Percentiles rank a stretch among this genome's conserved stretches.
Evolutionary conservation across 1,284 basidiomycete genomes (phyloP).

Genomic region (Tylopilus orsonianus): DNA sequence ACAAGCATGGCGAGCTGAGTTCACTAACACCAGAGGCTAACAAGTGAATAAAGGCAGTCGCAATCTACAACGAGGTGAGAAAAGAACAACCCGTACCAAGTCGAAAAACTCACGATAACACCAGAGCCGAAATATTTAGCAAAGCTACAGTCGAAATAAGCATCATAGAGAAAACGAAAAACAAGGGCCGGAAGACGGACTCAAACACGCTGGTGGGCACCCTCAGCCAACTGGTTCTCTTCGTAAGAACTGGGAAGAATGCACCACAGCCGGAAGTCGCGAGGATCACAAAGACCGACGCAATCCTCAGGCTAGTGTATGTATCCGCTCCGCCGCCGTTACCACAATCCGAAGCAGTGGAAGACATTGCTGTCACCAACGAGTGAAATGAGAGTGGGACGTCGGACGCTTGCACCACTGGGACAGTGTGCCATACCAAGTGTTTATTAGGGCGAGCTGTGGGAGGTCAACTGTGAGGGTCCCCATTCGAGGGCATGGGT

Average conservation of each 20-base stretch:
- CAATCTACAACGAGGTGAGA: constrained; percentile 56
- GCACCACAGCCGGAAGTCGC: constrained; percentile 68
- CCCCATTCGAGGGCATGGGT: constrained; percentile 12
- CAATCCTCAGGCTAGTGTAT: constrained; percentile 63
- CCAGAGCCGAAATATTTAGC: constrained; percentile 96
- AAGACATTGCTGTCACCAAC: constrained; percentile 23
- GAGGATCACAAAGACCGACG: constrained; percentile 87
- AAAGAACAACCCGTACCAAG: constrained; percentile 8
- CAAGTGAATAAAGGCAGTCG: constrained; percentile 89
- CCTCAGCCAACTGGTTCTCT: constrained; percentile 52
- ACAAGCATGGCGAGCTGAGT: constrained; percentile 73
- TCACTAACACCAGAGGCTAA: constrained; percentile 75
- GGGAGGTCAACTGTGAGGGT: constrained; percentile 31
- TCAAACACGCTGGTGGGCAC: constrained; percentile 73
- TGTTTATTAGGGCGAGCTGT: constrained; percentile 14
- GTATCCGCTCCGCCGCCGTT: constrained; percentile 39
- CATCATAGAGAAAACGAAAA: background rate
- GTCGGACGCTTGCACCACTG: background rate
- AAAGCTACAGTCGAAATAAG: constrained; percentile 51
- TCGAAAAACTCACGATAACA: constrained; percentile 65
- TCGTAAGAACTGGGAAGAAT: constrained; percentile 80
- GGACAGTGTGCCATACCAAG: background rate
- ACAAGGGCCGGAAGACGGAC: constrained; percentile 43
- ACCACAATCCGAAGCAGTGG: constrained; percentile 25
- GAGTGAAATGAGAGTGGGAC: background rate